phyloP scores from a whole-genome alignment of 75 land plant species.

The Adiantum capillusveneris region DNA sequence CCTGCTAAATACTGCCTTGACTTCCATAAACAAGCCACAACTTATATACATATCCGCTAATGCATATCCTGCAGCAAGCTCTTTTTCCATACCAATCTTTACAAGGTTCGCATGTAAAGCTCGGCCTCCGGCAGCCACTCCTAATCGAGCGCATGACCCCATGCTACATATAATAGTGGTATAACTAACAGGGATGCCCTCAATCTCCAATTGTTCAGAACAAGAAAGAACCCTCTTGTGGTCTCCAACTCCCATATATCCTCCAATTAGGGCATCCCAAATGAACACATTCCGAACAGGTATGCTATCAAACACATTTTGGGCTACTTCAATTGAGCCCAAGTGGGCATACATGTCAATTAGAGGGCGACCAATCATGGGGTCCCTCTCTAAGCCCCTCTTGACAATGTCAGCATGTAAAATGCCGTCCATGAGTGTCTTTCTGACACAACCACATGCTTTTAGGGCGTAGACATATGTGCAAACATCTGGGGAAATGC shows the following conservation, averaged over 20 bases:
- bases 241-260: conserved; percentile 19
- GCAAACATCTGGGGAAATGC: conserved; percentile 40
- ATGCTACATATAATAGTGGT: conserved; percentile 37
- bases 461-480: conserved; percentile 45
- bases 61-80: conserved; percentile 28
- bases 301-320: not conserved
- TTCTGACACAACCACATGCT: conserved; percentile 40
- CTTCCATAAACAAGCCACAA: conserved; percentile 31
- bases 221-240: conserved; percentile 12
- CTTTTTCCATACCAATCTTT: conserved; percentile 15
- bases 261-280: conserved; percentile 30
- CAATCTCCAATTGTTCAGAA: conserved; percentile 26
- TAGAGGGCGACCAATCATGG: conserved; percentile 30
- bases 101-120: conserved; percentile 33
- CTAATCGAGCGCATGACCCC: conserved; percentile 41
- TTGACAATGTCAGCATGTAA: conserved; percentile 35
- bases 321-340: conserved; percentile 25
- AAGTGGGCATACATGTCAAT: conserved; percentile 47
- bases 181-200: conserved; percentile 39
- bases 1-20: not conserved
- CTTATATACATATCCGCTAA: conserved; percentile 42
- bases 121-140: conserved; percentile 37
- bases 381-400: conserved; percentile 14
- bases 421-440: conserved; percentile 35
- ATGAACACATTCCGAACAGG: not conserved